A percentile compares a stretch with the other conserved stretches of the same genome.
Conservation (phyloP, 2,329 filamentous ascomycete genomes). For the Clonostachys rosea region DNA sequence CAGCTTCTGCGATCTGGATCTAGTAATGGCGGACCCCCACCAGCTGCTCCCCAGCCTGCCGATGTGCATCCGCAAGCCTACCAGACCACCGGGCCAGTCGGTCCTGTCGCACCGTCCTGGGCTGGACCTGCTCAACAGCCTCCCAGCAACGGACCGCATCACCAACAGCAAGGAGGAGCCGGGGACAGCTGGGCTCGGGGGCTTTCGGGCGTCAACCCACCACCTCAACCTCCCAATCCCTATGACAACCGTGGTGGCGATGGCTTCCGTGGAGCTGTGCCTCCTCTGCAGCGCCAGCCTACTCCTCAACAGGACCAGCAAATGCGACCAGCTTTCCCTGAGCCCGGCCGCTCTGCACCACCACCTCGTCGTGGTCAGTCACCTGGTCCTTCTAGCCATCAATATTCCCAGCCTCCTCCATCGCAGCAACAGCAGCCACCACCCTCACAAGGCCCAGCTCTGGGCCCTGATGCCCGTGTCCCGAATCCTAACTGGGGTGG, state of each 20-base stretch:
- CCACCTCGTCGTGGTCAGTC: constrained; percentile 44
- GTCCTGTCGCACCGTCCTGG: constrained; percentile 73
- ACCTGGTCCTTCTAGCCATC: constrained; percentile 43
- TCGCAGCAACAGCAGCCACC: constrained; percentile 13
- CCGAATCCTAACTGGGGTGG: constrained; percentile 57
- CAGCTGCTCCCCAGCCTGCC: constrained; percentile 80
- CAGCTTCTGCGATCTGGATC: constrained; percentile 83
- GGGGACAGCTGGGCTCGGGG: constrained; percentile 57
- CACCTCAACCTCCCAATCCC: constrained; percentile 73
- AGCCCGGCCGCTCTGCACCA: constrained; percentile 20
- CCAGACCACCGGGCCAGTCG: constrained; percentile 75
- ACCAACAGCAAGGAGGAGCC: constrained; percentile 19
- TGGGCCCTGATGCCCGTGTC: constrained; percentile 51
- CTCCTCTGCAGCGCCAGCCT: constrained; percentile 64
- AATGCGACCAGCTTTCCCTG: constrained; percentile 60
- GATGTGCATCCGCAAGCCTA: constrained; percentile 96
- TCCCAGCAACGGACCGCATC: constrained; percentile 50
- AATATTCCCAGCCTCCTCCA: constrained; percentile 45
- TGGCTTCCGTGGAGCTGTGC: constrained; percentile 61
- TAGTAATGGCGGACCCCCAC: constrained; percentile 66
- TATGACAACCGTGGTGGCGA: constrained; percentile 71
- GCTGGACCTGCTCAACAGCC: constrained; percentile 65
- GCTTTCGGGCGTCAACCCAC: constrained; percentile 73
- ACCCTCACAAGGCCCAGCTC: constrained; percentile 19
- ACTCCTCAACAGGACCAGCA: constrained; percentile 67